Evolutionary conservation across 1,284 basidiomycete species (phyloP).

Genomic region (Cutaneotrichosporon mucoides): DNA sequence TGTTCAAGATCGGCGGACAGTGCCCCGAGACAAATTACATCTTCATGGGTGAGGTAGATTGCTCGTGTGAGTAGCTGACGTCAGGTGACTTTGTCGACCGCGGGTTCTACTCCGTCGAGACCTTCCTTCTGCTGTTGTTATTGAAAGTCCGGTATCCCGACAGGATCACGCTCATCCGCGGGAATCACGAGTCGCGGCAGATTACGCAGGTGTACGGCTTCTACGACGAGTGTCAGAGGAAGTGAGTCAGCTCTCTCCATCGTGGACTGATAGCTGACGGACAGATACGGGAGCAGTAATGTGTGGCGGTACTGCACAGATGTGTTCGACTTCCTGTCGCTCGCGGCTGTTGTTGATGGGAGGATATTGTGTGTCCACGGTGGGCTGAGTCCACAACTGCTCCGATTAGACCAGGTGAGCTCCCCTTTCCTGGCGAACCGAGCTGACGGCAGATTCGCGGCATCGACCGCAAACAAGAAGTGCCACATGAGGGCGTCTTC

Average conservation of each 20-base stretch:
- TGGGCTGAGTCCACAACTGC: conserved; percentile 81
- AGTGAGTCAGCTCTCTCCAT: conserved; percentile 46
- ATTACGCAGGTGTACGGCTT: conserved; percentile 99
- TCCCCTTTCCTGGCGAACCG: neutral
- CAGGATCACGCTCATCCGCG: conserved; percentile 92
- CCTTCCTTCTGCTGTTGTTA: conserved; percentile 87
- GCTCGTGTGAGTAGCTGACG: neutral
- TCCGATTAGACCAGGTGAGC: conserved; percentile 77
- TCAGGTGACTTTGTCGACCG: conserved; percentile 86
- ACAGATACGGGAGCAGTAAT: conserved; percentile 76
- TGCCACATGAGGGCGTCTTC: conserved; percentile 99
- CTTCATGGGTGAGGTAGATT: conserved; percentile 80
- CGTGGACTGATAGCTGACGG: neutral
- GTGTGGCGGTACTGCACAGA: conserved; percentile 99
- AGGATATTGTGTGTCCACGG: conserved; percentile 93
- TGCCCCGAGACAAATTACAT: conserved; percentile 97
- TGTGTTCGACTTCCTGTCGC: conserved; percentile 92
- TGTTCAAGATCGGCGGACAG: conserved; percentile 91
- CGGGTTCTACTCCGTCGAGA: conserved; percentile 96
- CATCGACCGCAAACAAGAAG: conserved; percentile 96
- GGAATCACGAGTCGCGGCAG: conserved; percentile 98
- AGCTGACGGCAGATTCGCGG: conserved; percentile 68
- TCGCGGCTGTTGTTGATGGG: conserved; percentile 93
- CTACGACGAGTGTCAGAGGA: conserved; percentile 96
- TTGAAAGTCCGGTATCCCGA: conserved; percentile 98